Evolutionary conservation across 306 rosid genomes (phyloP).

Genomic region (Lotus japonicus): DNA sequence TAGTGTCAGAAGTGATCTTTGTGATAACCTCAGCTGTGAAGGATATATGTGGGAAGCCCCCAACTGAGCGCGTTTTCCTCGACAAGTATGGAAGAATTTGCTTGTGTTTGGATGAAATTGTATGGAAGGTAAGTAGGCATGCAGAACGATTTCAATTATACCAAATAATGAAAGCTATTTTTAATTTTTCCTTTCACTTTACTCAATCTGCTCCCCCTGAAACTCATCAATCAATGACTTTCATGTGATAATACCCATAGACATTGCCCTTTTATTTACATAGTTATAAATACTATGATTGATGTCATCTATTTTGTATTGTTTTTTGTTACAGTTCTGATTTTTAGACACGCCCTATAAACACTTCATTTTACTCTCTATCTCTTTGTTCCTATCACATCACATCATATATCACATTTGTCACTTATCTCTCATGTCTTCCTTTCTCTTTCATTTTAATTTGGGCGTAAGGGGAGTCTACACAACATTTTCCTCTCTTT

Average conservation of each 20-base stretch:
- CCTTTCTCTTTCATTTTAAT: too few species aligned
- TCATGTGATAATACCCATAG: neutral
- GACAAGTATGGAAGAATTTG: constrained; percentile 96
- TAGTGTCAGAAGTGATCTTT: constrained; percentile 89
- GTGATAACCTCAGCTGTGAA: constrained; percentile 84
- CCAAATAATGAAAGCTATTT: neutral
- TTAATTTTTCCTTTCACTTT: neutral
- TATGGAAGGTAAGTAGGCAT: constrained; percentile 69
- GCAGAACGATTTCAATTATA: neutral
- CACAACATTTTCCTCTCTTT: too few species aligned
- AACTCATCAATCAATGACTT: neutral
- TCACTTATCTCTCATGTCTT: too few species aligned
- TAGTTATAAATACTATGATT: neutral
- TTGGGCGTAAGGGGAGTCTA: too few species aligned
- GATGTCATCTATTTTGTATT: constrained; percentile 7
- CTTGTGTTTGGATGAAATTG: constrained; percentile 87
- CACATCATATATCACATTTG: too few species aligned
- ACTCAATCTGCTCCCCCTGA: neutral
- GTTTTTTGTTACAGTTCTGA: neutral
- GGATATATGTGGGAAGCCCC: constrained; percentile 88
- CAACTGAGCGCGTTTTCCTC: constrained; percentile 85
- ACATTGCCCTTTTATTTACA: neutral
- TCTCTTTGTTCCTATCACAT: too few species aligned
- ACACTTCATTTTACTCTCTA: too few species aligned
- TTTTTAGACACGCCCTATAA: too few species aligned